Evolutionary conservation across 176 grass and related monocot species (phyloP).

Genomic region (Phoenix roebelenii): DNA sequence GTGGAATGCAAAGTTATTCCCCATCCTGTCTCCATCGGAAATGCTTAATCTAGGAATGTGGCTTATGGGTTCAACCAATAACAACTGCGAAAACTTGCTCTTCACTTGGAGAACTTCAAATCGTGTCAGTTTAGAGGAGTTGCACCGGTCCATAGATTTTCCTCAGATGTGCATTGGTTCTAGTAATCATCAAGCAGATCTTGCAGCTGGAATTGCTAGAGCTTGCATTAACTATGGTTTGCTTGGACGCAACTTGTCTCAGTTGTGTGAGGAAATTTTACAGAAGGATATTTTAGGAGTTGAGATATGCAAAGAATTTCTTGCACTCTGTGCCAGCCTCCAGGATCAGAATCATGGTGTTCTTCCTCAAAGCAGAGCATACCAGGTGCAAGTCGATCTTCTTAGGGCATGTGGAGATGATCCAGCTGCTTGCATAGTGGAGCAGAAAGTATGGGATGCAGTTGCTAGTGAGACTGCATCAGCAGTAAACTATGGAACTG

Average conservation of each 20-base stretch:
- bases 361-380: slow-evolving; percentile 79
- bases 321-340: slow-evolving; percentile 37
- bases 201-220: slow-evolving; percentile 58
- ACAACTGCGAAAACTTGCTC: slow-evolving; percentile 30
- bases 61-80: slow-evolving; percentile 50
- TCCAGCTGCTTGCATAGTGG: slow-evolving; percentile 39
- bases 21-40: slow-evolving; percentile 50
- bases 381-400: slow-evolving; percentile 81
- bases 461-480: slow-evolving; percentile 72
- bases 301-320: slow-evolving; percentile 57
- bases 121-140: slow-evolving; percentile 77
- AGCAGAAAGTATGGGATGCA: slow-evolving; percentile 77
- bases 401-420: slow-evolving; percentile 70
- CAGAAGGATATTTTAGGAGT: slow-evolving; percentile 34
- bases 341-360: slow-evolving; percentile 34
- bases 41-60: slow-evolving; percentile 73
- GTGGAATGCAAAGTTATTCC: slow-evolving; percentile 85
- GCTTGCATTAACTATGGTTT: slow-evolving; percentile 72
- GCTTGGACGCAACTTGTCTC: slow-evolving; percentile 59
- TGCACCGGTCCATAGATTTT: slow-evolving; percentile 69
- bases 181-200: slow-evolving; percentile 53
- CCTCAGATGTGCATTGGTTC: slow-evolving; percentile 47
- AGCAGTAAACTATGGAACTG: slow-evolving; percentile 58
- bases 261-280: slow-evolving; percentile 70
- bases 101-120: slow-evolving; percentile 55